Evolutionary conservation across 768 basidiomycete genomes (phyloP).

Genomic region (Suillus decipiens): DNA sequence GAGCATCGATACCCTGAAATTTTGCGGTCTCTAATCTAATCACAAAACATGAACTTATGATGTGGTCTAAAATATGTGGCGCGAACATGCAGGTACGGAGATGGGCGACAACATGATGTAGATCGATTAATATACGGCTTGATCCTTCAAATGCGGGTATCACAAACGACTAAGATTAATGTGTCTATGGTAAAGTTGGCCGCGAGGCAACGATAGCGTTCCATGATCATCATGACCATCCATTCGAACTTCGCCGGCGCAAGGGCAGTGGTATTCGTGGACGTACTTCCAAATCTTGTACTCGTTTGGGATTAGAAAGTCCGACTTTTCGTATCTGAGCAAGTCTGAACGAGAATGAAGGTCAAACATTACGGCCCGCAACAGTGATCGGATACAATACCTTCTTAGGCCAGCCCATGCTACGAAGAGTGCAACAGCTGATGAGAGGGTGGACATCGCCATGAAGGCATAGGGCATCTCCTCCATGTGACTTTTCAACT

Average conservation of each 20-base stretch:
- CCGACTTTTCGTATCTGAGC: conserved; percentile 49
- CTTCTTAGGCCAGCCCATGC: conserved; percentile 69
- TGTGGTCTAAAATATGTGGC: conserved; percentile 14
- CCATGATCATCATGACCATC: conserved; percentile 37
- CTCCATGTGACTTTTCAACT: conserved; percentile 80
- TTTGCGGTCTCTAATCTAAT: conserved; percentile 2
- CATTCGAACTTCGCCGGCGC: conserved; percentile 39
- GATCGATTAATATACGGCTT: conserved; percentile 14
- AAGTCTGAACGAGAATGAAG: conserved; percentile 32
- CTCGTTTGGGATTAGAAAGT: conserved; percentile 32
- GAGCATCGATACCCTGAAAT: conserved; percentile 9
- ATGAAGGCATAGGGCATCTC: conserved; percentile 73
- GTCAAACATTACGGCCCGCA: conserved; percentile 14
- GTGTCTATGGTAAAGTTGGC: conserved; percentile 3
- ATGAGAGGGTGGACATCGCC: conserved; percentile 59
- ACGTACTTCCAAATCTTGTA: conserved; percentile 16
- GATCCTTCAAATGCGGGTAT: conserved; percentile 18
- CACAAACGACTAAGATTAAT: conserved; percentile 3
- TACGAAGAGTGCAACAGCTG: conserved; percentile 58
- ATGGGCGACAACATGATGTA: conserved; percentile 12
- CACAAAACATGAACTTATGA: conserved; percentile 12
- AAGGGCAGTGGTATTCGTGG: conserved; percentile 43
- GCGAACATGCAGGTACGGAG: conserved; percentile 15
- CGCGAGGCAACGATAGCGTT: conserved; percentile 15
- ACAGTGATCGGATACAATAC: conserved; percentile 32